Percentiles rank a stretch among this genome's conserved stretches.
phyloP scores from a whole-genome alignment of 805 yeast species.

The Spathaspora passalidarum region DNA sequence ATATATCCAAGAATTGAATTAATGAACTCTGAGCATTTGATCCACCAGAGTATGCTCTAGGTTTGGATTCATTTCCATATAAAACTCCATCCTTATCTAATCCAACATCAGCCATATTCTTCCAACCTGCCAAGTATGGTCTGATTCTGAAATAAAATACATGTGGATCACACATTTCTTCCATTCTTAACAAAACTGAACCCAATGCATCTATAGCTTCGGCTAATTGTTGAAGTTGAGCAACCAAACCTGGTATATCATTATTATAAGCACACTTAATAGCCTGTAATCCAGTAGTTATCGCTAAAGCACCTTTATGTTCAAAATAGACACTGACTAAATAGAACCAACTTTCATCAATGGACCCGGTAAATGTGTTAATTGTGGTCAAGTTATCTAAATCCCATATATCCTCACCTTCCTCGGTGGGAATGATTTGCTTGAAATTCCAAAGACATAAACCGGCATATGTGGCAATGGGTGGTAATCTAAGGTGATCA shows the following conservation, averaged over 20 bases:
- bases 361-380: conserved; percentile 83
- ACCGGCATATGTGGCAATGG: conserved; percentile 85
- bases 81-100: conserved; percentile 64
- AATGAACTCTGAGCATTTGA: conserved; percentile 91
- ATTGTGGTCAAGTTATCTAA: conserved; percentile 73
- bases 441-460: conserved; percentile 86
- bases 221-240: conserved; percentile 61
- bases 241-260: conserved; percentile 39
- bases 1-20: conserved; percentile 80
- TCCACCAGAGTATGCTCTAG: conserved; percentile 74
- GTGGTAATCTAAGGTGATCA: conserved; percentile 68
- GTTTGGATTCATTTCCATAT: conserved; percentile 63
- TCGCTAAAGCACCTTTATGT: conserved; percentile 69
- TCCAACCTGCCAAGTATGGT: conserved; percentile 94
- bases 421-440: conserved; percentile 45
- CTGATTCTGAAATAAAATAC: conserved; percentile 82
- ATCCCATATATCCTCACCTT: conserved; percentile 38
- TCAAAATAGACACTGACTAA: conserved; percentile 86
- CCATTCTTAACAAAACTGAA: conserved; percentile 73
- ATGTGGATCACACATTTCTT: conserved; percentile 93
- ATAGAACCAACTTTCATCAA: conserved; percentile 94
- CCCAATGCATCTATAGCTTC: conserved; percentile 74
- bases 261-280: conserved; percentile 51
- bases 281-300: conserved; percentile 66
- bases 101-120: conserved; percentile 85